Percentiles rank a stretch among this genome's conserved stretches.
phyloP scores from a whole-genome alignment of 2,329 filamentous ascomycete species.

The Zasmidium cellare region DNA sequence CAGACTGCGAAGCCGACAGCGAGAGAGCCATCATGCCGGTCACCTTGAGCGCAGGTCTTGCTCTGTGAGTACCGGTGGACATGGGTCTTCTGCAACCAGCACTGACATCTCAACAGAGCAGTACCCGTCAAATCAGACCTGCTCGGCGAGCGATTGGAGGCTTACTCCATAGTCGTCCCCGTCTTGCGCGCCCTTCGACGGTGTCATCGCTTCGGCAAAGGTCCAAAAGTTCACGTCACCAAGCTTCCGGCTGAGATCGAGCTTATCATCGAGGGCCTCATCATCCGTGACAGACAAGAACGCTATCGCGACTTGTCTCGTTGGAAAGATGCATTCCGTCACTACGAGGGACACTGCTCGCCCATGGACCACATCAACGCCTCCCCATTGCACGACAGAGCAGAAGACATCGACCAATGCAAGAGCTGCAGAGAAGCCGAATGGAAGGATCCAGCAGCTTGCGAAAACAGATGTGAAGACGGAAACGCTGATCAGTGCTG shows the following conservation, averaged over 20 bases:
- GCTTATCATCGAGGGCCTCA: conserved; percentile 16
- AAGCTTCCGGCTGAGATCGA: conserved; percentile 24
- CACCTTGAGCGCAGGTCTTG: background rate
- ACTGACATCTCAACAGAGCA: conserved; percentile 8
- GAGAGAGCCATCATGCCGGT: background rate
- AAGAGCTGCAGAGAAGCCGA: background rate
- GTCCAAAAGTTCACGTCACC: conserved; percentile 18
- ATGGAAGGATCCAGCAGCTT: background rate
- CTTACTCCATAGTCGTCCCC: conserved; percentile 12
- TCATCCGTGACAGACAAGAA: conserved; percentile 1
- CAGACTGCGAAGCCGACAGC: background rate
- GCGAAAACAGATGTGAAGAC: background rate
- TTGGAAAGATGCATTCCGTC: conserved; percentile 7
- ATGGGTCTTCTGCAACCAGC: background rate
- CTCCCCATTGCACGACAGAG: background rate
- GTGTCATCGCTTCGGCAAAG: conserved; percentile 24
- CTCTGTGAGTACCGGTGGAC: background rate
- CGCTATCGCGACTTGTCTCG: no score
- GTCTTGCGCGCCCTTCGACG: conserved; percentile 15
- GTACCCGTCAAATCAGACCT: conserved; percentile 19
- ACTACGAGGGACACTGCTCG: conserved; percentile 13
- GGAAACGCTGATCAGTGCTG: background rate
- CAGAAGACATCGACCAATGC: background rate
- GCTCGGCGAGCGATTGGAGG: conserved; percentile 12
- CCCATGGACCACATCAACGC: conserved; percentile 9